Conservation (phyloP, 1,139 yeast genomes). For the Debaryomyces subglobosus region DNA sequence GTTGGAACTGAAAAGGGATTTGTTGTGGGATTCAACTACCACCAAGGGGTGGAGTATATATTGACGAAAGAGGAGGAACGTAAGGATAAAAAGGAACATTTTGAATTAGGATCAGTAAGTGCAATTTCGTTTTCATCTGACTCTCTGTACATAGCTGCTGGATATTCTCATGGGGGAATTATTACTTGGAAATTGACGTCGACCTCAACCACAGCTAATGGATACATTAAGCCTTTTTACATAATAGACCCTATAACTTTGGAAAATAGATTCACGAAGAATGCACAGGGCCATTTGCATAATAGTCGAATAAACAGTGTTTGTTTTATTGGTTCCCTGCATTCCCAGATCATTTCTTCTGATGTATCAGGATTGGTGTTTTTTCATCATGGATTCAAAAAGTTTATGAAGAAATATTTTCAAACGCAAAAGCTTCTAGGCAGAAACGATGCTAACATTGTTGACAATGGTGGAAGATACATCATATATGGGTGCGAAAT, state of each 20-base stretch:
- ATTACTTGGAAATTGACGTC: conserved; percentile 33
- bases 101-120: conserved; percentile 46
- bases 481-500: conserved; percentile 36
- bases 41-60: conserved; percentile 51
- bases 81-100: conserved; percentile 9
- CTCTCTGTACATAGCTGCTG: conserved; percentile 37
- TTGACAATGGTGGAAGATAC: conserved; percentile 18
- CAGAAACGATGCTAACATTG: conserved; percentile 34
- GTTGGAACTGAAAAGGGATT: conserved; percentile 66
- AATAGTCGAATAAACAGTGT: conserved; percentile 51
- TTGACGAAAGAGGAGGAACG: conserved; percentile 30
- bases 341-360: conserved; percentile 58
- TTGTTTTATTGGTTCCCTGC: conserved; percentile 58
- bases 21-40: conserved; percentile 64
- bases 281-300: conserved; percentile 55
- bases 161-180: conserved; percentile 34
- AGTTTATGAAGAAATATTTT: conserved; percentile 53
- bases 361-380: conserved; percentile 64
- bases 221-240: conserved; percentile 21
- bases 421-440: conserved; percentile 60
- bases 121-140: conserved; percentile 45
- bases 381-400: conserved; percentile 60
- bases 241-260: conserved; percentile 33
- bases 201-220: conserved; percentile 6
- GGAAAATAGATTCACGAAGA: conserved; percentile 29